A percentile compares a stretch with the other conserved stretches of the same genome.
These are phyloP conservation scores for Mortierella sp. DNA, from an alignment of 371 early-diverging fungal genomes.

Conservation along the genomic window DNA sequence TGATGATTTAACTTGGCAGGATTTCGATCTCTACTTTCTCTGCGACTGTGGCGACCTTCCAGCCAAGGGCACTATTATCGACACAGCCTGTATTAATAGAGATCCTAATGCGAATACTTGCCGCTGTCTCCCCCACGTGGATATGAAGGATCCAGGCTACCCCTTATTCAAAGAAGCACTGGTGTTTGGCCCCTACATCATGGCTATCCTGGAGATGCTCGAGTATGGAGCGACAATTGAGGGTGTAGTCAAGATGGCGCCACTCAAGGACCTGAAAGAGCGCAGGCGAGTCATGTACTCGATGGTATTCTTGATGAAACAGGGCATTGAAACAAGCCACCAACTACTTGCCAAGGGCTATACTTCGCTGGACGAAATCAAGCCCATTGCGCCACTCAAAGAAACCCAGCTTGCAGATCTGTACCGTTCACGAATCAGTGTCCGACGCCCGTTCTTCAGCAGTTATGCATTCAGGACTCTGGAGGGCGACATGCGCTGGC, in stretches of 20 bases:
- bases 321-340: conserved; percentile 31
- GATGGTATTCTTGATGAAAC: conserved; percentile 32
- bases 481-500: conserved; percentile 36
- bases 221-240: conserved; percentile 27
- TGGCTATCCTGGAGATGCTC: conserved; percentile 51
- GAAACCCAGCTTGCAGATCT: conserved; percentile 17
- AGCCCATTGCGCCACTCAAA: conserved; percentile 23
- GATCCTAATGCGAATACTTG: not conserved
- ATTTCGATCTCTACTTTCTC: conserved; percentile 33
- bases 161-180: conserved; percentile 19
- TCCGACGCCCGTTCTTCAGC: conserved; percentile 2
- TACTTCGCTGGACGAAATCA: conserved; percentile 28
- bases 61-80: not conserved
- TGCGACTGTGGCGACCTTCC: conserved; percentile 44
- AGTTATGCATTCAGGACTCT: conserved; percentile 14
- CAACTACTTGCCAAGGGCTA: conserved; percentile 19
- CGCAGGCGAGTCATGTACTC: conserved; percentile 27
- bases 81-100: not conserved
- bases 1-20: conserved; percentile 19
- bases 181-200: conserved; percentile 27
- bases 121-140: conserved; percentile 17
- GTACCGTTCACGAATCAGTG: conserved; percentile 8
- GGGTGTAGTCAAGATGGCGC: conserved; percentile 17
- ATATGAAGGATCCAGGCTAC: not conserved
- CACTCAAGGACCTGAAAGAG: conserved; percentile 3